These are phyloP conservation scores for Fusarium kyushuense DNA, from an alignment of 2,329 filamentous ascomycete species.

Conservation along the genomic window DNA sequence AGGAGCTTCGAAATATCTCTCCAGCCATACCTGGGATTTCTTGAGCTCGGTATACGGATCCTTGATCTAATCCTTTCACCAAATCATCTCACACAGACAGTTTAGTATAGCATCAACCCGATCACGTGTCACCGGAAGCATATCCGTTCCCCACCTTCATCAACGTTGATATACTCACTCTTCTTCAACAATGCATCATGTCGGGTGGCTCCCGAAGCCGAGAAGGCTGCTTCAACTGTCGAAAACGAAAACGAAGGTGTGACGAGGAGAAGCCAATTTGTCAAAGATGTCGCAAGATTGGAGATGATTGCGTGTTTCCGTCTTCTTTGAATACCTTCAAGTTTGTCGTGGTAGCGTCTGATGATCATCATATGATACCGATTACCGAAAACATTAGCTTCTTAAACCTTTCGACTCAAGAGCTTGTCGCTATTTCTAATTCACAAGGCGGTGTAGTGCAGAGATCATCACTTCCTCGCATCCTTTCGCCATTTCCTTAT, in stretches of 20 bases:
- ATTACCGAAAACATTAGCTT: slow-evolving; percentile 20
- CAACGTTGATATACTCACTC: background rate
- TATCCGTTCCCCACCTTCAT: slow-evolving; percentile 15
- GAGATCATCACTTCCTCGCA: slow-evolving; percentile 3
- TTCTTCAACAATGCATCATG: slow-evolving; percentile 36
- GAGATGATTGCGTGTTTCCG: slow-evolving; percentile 39
- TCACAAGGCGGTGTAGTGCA: background rate
- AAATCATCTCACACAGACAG: no score
- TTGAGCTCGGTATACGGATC: no score
- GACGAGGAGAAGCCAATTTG: slow-evolving; percentile 50
- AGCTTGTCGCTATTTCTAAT: slow-evolving; percentile 22
- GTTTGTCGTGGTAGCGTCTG: slow-evolving; percentile 38
- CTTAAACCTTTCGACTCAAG: slow-evolving; percentile 35
- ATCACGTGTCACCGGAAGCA: slow-evolving; percentile 24
- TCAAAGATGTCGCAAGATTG: slow-evolving; percentile 25
- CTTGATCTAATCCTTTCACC: no score
- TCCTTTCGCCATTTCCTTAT: slow-evolving; percentile 26
- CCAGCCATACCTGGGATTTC: no score
- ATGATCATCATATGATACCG: slow-evolving; percentile 31
- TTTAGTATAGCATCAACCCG: background rate
- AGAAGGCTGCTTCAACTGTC: slow-evolving; percentile 58
- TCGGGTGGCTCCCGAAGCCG: slow-evolving; percentile 41
- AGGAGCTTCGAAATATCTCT: no score
- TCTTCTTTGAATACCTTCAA: slow-evolving; percentile 38
- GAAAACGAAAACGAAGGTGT: slow-evolving; percentile 64